These are phyloP conservation scores for Aureobasidium sp. DNA, from an alignment of 2,329 filamentous ascomycete species.

Conservation along the genomic window DNA sequence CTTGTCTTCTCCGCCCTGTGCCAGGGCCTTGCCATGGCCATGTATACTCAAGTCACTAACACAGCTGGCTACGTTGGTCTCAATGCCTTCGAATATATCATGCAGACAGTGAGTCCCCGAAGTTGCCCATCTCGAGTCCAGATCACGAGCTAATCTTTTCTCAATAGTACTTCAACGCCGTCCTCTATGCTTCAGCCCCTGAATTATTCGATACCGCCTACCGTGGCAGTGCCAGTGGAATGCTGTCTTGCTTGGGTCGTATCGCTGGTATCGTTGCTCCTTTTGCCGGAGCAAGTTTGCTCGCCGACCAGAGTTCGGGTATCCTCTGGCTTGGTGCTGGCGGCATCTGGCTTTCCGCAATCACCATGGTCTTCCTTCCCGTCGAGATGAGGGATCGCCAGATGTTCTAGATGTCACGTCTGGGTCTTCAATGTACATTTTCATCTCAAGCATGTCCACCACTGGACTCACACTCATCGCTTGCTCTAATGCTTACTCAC, in stretches of 20 bases:
- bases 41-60: conserved; percentile 40
- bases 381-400: conserved; percentile 14
- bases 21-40: conserved; percentile 41
- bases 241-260: conserved; percentile 54
- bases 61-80: conserved; percentile 42
- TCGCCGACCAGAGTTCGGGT: neutral
- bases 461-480: neutral
- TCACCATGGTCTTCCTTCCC: conserved; percentile 14
- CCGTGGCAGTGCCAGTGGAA: conserved; percentile 46
- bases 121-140: too few species aligned
- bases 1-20: conserved; percentile 38
- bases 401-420: conserved; percentile 7
- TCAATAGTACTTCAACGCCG: conserved; percentile 32
- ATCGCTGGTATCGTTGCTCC: conserved; percentile 54
- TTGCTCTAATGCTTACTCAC: neutral
- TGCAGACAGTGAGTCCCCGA: conserved; percentile 35
- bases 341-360: conserved; percentile 12
- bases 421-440: neutral
- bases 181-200: conserved; percentile 47
- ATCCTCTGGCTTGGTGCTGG: conserved; percentile 14
- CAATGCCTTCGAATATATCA: conserved; percentile 48
- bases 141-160: conserved; percentile 31
- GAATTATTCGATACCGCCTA: conserved; percentile 47
- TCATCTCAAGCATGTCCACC: neutral
- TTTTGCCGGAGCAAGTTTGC: conserved; percentile 37